These are phyloP conservation scores for Penicillium paradoxum DNA, from an alignment of 495 filamentous ascomycete genomes.

Conservation along the genomic window DNA sequence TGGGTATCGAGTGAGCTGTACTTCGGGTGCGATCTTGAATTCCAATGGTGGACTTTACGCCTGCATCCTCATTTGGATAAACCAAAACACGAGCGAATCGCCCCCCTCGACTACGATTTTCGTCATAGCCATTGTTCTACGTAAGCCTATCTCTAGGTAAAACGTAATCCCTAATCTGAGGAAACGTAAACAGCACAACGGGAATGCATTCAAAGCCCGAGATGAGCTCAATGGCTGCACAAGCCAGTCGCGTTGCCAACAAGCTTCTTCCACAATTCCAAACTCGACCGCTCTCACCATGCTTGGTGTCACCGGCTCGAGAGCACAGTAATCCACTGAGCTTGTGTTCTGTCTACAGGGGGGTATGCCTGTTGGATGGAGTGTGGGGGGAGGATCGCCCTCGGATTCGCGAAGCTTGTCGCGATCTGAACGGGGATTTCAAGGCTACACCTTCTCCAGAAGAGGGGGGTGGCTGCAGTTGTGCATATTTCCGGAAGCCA, in stretches of 20 bases:
- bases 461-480: not conserved
- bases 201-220: no score
- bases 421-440: constrained; percentile 14
- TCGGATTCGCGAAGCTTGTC: constrained; percentile 28
- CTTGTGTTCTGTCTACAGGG: constrained; percentile 12
- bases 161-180: no score
- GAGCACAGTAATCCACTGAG: constrained; percentile 11
- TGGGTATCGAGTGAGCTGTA: no score
- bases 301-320: constrained; percentile 15
- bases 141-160: no score
- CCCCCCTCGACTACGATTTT: no score
- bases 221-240: not conserved
- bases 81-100: no score
- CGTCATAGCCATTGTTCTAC: no score
- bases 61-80: no score
- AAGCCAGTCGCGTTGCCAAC: constrained; percentile 11
- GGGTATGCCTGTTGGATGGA: constrained; percentile 16
- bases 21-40: no score
- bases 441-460: not conserved
- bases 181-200: no score
- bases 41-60: no score
- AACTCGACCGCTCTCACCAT: constrained; percentile 3
- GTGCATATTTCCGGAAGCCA: constrained; percentile 3
- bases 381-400: constrained; percentile 23
- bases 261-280: constrained; percentile 18